phyloP scores from a whole-genome alignment of 2,329 filamentous ascomycete genomes.

The Cercospora zeina region DNA sequence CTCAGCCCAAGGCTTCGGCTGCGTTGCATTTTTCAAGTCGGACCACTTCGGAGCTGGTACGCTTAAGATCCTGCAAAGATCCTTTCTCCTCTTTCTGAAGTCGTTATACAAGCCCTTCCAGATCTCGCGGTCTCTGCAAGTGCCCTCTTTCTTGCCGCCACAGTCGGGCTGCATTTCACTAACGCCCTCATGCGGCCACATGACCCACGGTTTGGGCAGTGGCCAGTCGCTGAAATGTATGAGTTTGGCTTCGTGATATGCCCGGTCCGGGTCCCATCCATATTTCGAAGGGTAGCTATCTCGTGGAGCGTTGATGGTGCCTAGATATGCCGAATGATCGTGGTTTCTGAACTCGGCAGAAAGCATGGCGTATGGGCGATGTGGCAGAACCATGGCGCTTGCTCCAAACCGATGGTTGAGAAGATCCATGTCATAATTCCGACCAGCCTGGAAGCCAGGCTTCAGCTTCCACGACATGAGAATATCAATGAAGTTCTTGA shows the following conservation, averaged over 20 bases:
- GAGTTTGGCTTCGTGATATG: conserved; percentile 62
- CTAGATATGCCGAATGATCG: conserved; percentile 55
- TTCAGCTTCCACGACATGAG: conserved; percentile 40
- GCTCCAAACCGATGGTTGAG: conserved; percentile 63
- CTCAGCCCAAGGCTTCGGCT: conserved; percentile 12
- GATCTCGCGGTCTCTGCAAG: conserved; percentile 43
- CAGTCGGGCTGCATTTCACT: conserved; percentile 51
- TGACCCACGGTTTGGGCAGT: conserved; percentile 64
- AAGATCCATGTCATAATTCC: conserved; percentile 44
- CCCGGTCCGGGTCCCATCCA: conserved; percentile 59
- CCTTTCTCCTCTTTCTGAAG: conserved; percentile 46
- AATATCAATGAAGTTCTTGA: conserved; percentile 45
- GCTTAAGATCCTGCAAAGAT: conserved; percentile 42
- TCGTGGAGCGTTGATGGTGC: conserved; percentile 50
- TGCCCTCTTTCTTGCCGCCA: conserved; percentile 29
- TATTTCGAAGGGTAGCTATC: conserved; percentile 43
- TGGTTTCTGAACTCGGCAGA: conserved; percentile 63
- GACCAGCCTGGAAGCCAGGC: conserved; percentile 45
- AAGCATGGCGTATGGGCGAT: conserved; percentile 62
- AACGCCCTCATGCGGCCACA: conserved; percentile 47
- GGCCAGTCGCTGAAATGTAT: conserved; percentile 73
- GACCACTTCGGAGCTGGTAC: conserved; percentile 36
- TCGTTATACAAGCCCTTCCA: conserved; percentile 51
- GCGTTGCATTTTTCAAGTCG: conserved; percentile 30
- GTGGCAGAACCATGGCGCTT: conserved; percentile 63